These are phyloP conservation scores for Diaporthe velutina DNA, from an alignment of 2,329 filamentous ascomycete species.

Conservation along the genomic window DNA sequence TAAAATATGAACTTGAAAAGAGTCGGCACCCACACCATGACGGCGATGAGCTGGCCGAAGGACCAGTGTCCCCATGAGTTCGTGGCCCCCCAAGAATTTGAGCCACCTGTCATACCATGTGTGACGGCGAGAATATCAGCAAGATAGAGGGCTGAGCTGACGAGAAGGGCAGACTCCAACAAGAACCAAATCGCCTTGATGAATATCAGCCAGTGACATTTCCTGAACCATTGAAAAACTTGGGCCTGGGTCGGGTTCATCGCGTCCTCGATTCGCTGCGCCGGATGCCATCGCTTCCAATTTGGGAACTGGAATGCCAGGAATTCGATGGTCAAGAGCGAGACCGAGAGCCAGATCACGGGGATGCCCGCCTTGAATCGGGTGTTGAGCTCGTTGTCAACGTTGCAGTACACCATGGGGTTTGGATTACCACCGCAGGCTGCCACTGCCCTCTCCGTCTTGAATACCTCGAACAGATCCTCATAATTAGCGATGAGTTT, in stretches of 20 bases:
- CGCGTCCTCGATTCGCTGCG: not conserved
- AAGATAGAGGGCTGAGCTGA: not conserved
- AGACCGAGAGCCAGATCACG: not conserved
- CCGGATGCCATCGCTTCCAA: not conserved
- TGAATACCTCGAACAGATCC: not conserved
- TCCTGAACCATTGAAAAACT: not conserved
- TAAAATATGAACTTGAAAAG: slow-evolving; percentile 27
- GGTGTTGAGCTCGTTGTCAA: not conserved
- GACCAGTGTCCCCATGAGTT: slow-evolving; percentile 26
- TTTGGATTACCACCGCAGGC: slow-evolving; percentile 12
- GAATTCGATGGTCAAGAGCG: slow-evolving; percentile 20
- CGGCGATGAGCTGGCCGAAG: slow-evolving; percentile 30
- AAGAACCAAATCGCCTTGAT: not conserved
- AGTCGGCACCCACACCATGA: slow-evolving; percentile 31
- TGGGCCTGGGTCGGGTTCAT: not conserved
- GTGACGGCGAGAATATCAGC: not conserved
- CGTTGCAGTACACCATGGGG: slow-evolving; percentile 33
- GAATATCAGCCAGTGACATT: not conserved
- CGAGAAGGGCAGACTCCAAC: not conserved
- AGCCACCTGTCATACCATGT: slow-evolving; percentile 3
- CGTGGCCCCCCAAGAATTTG: not conserved
- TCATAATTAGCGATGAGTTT: slow-evolving; percentile 13
- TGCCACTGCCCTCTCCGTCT: not conserved
- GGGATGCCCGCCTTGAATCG: not conserved
- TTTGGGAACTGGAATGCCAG: not conserved